phyloP scores from a whole-genome alignment of 179 eudicot species.

The Camellia oleifera region DNA sequence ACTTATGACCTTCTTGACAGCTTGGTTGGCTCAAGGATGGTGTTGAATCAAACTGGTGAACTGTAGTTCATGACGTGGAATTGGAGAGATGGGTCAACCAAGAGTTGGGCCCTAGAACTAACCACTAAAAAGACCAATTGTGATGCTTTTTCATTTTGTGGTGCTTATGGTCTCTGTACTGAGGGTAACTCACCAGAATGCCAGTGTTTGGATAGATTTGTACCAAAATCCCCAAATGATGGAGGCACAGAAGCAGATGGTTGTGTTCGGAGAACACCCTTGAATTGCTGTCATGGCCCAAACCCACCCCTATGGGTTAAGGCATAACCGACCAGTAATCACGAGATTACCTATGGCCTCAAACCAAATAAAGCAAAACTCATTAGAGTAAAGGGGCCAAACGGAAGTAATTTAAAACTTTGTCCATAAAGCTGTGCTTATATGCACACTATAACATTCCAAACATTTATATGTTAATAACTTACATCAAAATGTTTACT shows the following conservation, averaged over 20 bases:
- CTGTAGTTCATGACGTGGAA: background rate
- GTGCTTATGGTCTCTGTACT: slow-evolving; percentile 8
- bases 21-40: background rate
- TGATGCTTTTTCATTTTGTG: slow-evolving; percentile 6
- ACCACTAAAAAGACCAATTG: slow-evolving; percentile 4
- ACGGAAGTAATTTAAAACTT: too few species aligned
- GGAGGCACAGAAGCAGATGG: background rate
- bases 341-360: too few species aligned
- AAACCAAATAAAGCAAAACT: too few species aligned
- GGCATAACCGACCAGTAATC: too few species aligned
- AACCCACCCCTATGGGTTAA: too few species aligned
- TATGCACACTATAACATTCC: too few species aligned
- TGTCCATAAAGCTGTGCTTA: too few species aligned
- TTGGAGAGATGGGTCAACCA: background rate
- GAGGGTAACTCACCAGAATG: background rate
- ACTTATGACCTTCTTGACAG: background rate
- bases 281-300: background rate
- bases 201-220: slow-evolving; percentile 11
- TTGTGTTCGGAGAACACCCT: slow-evolving; percentile 5
- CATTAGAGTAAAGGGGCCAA: too few species aligned
- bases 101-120: background rate
- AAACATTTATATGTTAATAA: too few species aligned
- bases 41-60: background rate
- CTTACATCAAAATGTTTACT: too few species aligned
- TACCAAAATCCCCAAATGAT: background rate